A percentile compares a stretch with the other conserved stretches of the same genome.
These are phyloP conservation scores for Inonotus hispidus DNA, from an alignment of 1,284 basidiomycete species.

Conservation along the genomic window DNA sequence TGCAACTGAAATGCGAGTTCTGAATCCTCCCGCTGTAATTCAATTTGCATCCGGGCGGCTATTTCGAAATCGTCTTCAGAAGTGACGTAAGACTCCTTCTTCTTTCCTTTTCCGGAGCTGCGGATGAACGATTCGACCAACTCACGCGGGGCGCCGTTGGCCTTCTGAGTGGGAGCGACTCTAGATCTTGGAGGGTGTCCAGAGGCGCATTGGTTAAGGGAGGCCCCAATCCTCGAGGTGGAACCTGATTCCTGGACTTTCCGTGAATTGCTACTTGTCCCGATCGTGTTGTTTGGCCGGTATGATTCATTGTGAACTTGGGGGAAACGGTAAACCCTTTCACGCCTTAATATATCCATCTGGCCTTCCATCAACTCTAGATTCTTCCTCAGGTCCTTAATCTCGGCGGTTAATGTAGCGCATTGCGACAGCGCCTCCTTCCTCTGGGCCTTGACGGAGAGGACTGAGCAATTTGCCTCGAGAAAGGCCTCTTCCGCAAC, in stretches of 20 bases:
- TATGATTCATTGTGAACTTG: background rate
- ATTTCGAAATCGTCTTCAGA: constrained; percentile 20
- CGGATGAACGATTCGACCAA: background rate
- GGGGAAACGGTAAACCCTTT: background rate
- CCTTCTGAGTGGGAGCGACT: background rate
- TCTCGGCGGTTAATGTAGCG: constrained; percentile 29
- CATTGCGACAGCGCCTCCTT: constrained; percentile 32
- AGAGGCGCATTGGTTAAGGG: no score
- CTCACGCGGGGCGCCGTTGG: background rate
- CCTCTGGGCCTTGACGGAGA: constrained; percentile 38
- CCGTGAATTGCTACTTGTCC: background rate
- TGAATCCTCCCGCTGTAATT: constrained; percentile 42
- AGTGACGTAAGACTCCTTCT: background rate
- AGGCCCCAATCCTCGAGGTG: background rate
- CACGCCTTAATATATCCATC: background rate
- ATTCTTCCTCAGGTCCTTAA: constrained; percentile 12
- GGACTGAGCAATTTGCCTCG: constrained; percentile 42
- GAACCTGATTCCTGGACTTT: background rate
- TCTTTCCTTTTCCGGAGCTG: background rate
- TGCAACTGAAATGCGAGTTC: constrained; percentile 33
- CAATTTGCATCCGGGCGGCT: constrained; percentile 37
- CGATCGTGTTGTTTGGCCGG: background rate
- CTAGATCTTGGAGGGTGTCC: background rate
- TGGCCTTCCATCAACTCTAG: background rate
- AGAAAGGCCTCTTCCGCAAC: constrained; percentile 32